Evolutionary conservation across 2,329 filamentous ascomycete species (phyloP).

Genomic region (Stagonosporopsis rhizophila): DNA sequence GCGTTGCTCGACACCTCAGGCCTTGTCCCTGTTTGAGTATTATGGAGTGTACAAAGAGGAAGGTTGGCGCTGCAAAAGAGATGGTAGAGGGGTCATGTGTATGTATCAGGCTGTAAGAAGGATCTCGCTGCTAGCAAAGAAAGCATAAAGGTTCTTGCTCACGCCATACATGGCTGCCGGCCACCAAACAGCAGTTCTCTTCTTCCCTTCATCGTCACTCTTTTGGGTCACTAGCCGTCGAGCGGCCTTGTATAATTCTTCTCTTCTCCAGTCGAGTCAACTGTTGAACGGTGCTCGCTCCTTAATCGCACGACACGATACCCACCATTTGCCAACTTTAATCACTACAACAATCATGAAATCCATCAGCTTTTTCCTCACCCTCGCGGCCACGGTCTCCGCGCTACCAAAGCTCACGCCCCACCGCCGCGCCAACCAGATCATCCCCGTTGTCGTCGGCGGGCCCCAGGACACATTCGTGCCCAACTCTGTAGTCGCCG

Average conservation of each 20-base stretch:
- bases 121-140: neutral
- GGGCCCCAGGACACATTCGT: slow-evolving; percentile 40
- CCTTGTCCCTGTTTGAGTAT: slow-evolving; percentile 23
- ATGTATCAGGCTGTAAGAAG: slow-evolving; percentile 8
- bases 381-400: slow-evolving; percentile 20
- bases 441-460: slow-evolving; percentile 42
- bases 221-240: slow-evolving; percentile 33
- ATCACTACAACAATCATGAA: slow-evolving; percentile 23
- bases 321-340: slow-evolving; percentile 3
- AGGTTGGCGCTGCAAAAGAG: slow-evolving; percentile 12
- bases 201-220: slow-evolving; percentile 26
- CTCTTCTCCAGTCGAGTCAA: slow-evolving; percentile 16
- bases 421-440: slow-evolving; percentile 30
- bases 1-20: slow-evolving; percentile 12
- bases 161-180: slow-evolving; percentile 5
- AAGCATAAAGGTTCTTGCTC: slow-evolving; percentile 12
- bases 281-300: slow-evolving; percentile 37
- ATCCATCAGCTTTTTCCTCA: slow-evolving; percentile 18
- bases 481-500: slow-evolving; percentile 37
- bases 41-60: slow-evolving; percentile 16
- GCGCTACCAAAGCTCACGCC: slow-evolving; percentile 31
- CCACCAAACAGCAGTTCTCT: slow-evolving; percentile 5
- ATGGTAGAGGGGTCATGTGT: slow-evolving; percentile 5
- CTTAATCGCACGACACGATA: slow-evolving; percentile 4
- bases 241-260: slow-evolving; percentile 30